These are phyloP conservation scores for Solanum dulcamara DNA, from an alignment of 257 asterid species.

Conservation along the genomic window DNA sequence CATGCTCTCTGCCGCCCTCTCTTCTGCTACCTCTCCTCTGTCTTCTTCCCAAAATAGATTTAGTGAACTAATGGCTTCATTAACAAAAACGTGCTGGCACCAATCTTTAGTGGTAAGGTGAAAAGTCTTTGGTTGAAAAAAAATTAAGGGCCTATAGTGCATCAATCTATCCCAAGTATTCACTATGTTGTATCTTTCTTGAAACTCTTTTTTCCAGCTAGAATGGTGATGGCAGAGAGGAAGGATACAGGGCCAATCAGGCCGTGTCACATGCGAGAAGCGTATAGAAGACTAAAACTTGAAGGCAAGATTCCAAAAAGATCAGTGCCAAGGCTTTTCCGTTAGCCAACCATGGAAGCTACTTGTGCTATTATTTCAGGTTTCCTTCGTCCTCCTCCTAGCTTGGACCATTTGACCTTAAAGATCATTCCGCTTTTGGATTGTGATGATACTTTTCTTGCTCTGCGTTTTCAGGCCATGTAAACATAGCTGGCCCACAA, in stretches of 20 bases:
- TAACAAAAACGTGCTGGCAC: no score
- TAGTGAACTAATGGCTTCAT: no score
- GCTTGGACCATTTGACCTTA: background rate
- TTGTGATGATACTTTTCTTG: background rate
- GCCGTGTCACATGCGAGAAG: slow-evolving; percentile 97
- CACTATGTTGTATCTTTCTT: no score
- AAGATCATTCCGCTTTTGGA: background rate
- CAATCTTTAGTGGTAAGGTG: no score
- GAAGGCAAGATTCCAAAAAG: slow-evolving; percentile 80
- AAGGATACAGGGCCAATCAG: slow-evolving; percentile 76
- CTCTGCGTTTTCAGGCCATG: background rate
- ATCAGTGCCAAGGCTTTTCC: slow-evolving; percentile 81
- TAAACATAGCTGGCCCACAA: background rate
- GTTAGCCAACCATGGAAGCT: slow-evolving; percentile 16
- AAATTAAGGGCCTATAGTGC: no score
- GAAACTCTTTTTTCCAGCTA: slow-evolving; percentile 37
- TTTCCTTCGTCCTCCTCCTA: background rate
- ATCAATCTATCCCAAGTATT: no score
- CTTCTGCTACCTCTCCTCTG: no score
- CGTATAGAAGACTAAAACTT: slow-evolving; percentile 70
- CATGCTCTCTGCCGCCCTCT: no score
- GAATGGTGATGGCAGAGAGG: slow-evolving; percentile 74
- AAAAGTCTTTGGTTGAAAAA: no score
- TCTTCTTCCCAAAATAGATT: no score
- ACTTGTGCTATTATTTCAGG: background rate